These are phyloP conservation scores for Ogataea salicorniae DNA, from an alignment of 805 yeast genomes.

Conservation along the genomic window DNA sequence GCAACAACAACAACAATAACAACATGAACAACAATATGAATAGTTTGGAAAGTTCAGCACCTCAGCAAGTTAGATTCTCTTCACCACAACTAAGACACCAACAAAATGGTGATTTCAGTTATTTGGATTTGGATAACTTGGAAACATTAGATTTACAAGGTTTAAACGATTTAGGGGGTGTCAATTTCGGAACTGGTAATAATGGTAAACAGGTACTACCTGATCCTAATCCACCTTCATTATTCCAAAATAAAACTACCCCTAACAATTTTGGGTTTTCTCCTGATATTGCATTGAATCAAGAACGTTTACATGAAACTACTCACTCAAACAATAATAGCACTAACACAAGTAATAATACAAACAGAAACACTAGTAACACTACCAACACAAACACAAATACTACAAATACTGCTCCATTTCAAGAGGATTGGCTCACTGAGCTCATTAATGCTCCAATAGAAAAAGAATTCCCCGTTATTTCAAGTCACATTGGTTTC, in stretches of 20 bases:
- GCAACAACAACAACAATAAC: background rate
- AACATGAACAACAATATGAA: conserved; percentile 1
- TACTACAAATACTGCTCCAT: conserved; percentile 7
- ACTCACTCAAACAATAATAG: background rate
- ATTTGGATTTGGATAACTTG: conserved; percentile 29
- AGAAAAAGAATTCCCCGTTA: conserved; percentile 50
- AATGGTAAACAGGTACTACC: background rate
- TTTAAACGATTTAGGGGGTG: conserved; percentile 22
- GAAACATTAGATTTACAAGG: conserved; percentile 20
- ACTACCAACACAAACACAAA: conserved; percentile 6
- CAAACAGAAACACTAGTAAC: conserved; percentile 4
- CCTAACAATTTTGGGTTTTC: conserved; percentile 8
- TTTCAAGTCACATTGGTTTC: conserved; percentile 58
- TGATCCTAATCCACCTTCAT: conserved; percentile 4
- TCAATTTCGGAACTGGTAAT: conserved; percentile 9
- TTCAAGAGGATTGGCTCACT: conserved; percentile 55
- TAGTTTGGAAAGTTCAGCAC: conserved; percentile 36
- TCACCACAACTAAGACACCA: conserved; percentile 57
- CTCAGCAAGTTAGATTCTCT: conserved; percentile 72
- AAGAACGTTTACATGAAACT: background rate
- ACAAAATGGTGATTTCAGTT: conserved; percentile 28
- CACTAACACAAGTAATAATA: background rate
- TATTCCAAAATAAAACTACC: conserved; percentile 6
- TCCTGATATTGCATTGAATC: conserved; percentile 9
- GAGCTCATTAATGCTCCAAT: conserved; percentile 67